Base-by-base conservation (phyloP, 768 basidiomycete species). In the Mycena alexandri region DNA sequence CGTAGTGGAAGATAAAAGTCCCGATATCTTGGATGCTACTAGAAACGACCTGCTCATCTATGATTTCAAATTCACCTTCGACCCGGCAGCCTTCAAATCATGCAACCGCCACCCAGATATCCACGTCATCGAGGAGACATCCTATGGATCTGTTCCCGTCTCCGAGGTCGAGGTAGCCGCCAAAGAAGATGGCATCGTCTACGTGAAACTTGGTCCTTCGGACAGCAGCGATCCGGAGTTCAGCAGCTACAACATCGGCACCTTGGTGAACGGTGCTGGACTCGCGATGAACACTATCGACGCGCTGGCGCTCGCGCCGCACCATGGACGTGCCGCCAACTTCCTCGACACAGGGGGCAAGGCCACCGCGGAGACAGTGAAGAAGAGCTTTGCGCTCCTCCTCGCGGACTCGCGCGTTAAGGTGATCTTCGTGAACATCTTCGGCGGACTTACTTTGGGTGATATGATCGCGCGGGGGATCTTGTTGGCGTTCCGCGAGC, bases 201-300 rank as follows among this genome's bases (percentile, higher is more conserved):
- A 70, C 48, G 51, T 66, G 19, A 61, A 53, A 38, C 65, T 70
- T 3, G 69, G 69, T 16, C 29, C 53, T 13, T 7, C 36, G 34
- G 59, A 61, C 44, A 22, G 2, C 12, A 5, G 0, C 9, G 48
- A 65, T 12, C 58, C 57, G 12, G 48, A 57, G 2, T 52, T n/a
- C 21, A 10, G 38, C 24, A 14, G 29, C 33, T 51, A 63, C 61
- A 53, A 65, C 48, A 87, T 93, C 67, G 92, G 92, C 19, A 93
- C 93, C 79, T 80, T 93, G 58, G 92, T 93, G 69, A 93, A 93
- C 73, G 92, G 92, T 72, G 92, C 92, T 46, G 92, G 92, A 75
- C 79, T 93, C 62, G 92, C 92, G 56, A 93, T 93, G 92, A 93
- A 93, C 29, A 93, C 92, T 63, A 91, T 93, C 90, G 92, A 93